Conservation (phyloP, 805 yeast species). For the Brettanomyces naardenensis region DNA sequence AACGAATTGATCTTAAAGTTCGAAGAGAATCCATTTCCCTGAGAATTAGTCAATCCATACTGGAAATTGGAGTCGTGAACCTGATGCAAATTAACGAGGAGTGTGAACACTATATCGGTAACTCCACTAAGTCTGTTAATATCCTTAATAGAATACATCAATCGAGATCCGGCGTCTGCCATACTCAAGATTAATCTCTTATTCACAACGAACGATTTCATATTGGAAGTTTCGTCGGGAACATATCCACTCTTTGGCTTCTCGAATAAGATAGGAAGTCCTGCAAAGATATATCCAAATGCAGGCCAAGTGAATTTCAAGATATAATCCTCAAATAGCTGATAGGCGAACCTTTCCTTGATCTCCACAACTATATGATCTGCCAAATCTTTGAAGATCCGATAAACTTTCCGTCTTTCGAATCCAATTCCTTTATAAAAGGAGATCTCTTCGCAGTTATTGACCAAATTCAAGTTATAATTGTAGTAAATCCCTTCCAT, state of each 20-base stretch:
- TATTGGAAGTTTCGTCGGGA: constrained; percentile 33
- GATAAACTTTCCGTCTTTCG: constrained; percentile 60
- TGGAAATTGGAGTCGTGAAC: constrained; percentile 60
- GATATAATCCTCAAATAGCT: constrained; percentile 74
- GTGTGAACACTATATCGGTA: constrained; percentile 75
- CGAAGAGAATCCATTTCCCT: constrained; percentile 24
- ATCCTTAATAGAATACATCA: constrained; percentile 92
- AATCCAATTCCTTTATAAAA: constrained; percentile 83
- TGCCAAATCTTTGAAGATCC: constrained; percentile 48
- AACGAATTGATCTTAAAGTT: constrained; percentile 22
- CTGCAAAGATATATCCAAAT: constrained; percentile 84
- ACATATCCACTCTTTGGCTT: constrained; percentile 6
- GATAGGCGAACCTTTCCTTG: constrained; percentile 59
- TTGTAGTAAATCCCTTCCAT: constrained; percentile 87
- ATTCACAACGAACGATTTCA: constrained; percentile 85
- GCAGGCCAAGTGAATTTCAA: constrained; percentile 94
- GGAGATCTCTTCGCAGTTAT: constrained; percentile 89
- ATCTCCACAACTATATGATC: constrained; percentile 27
- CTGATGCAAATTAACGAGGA: constrained; percentile 71
- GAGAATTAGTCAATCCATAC: constrained; percentile 30
- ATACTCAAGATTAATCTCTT: constrained; percentile 83
- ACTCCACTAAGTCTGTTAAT: constrained; percentile 86
- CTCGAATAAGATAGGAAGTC: constrained; percentile 74
- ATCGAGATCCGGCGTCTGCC: constrained; percentile 91
- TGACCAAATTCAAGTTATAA: constrained; percentile 75